Evolutionary conservation across 2,329 filamentous ascomycete genomes (phyloP).

Genomic region (Ophiocordyceps camponoti-saundersi): DNA sequence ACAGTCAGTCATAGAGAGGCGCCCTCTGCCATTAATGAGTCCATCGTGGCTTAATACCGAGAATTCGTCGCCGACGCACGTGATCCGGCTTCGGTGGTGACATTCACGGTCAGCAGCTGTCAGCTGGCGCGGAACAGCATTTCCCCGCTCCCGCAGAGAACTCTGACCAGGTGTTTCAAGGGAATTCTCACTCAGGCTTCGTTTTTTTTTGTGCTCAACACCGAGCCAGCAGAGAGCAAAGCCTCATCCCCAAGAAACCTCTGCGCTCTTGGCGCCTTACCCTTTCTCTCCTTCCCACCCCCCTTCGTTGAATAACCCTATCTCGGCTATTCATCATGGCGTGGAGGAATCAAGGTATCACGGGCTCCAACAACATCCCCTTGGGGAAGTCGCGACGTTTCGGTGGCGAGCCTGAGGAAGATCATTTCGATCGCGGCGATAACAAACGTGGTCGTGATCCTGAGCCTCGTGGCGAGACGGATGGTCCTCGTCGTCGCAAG

Average conservation of each 20-base stretch:
- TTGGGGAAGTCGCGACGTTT: constrained; percentile 74
- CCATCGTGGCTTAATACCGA: no score
- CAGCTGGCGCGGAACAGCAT: not conserved
- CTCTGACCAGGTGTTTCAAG: not conserved
- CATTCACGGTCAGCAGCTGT: not conserved
- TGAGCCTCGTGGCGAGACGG: constrained; percentile 49
- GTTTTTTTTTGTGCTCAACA: not conserved
- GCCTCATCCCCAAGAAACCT: not conserved
- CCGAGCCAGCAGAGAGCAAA: not conserved
- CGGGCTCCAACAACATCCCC: constrained; percentile 95
- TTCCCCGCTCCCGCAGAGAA: not conserved
- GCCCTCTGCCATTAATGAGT: no score
- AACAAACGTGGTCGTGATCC: constrained; percentile 87
- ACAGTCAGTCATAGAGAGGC: no score
- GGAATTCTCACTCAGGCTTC: not conserved
- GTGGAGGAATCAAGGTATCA: constrained; percentile 68
- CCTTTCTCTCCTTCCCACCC: not conserved
- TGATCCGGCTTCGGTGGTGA: not conserved
- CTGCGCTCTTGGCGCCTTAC: not conserved
- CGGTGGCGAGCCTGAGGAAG: constrained; percentile 36
- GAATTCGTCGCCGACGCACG: not conserved
- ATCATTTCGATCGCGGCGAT: constrained; percentile 24
- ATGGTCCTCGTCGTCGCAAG: constrained; percentile 80
- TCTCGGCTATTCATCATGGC: constrained; percentile 31
- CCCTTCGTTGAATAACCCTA: constrained; percentile 3